Conservation (phyloP, 2,329 filamentous ascomycete genomes). For the Colletotrichum coccodes region DNA sequence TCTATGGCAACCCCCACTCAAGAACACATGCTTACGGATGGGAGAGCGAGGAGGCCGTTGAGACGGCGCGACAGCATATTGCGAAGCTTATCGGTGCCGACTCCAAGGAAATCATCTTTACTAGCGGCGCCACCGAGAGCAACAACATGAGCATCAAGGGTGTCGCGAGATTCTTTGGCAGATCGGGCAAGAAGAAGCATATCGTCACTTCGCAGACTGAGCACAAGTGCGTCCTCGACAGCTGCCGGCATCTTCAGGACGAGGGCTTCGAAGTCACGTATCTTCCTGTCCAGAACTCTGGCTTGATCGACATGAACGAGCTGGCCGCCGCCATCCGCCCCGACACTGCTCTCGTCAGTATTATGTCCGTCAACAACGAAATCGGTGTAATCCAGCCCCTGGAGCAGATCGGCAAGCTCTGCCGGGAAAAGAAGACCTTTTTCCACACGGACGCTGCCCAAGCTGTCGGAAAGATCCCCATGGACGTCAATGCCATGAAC, state of each 20-base stretch:
- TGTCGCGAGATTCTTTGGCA: conserved; percentile 93
- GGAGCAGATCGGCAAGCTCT: conserved; percentile 92
- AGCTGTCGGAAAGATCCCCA: conserved; percentile 96
- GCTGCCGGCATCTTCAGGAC: conserved; percentile 94
- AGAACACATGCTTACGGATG: conserved; percentile 98
- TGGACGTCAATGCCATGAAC: conserved; percentile 98
- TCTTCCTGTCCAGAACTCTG: conserved; percentile 86
- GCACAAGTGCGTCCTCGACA: conserved; percentile 98
- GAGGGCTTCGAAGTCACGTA: conserved; percentile 99
- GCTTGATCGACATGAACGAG: conserved; percentile 85
- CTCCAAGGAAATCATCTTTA: conserved; percentile 98
- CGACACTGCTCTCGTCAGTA: conserved; percentile 91
- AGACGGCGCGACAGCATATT: conserved; percentile 85
- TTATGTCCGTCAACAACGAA: conserved; percentile 99
- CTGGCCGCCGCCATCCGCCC: conserved; percentile 90
- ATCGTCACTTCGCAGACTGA: conserved; percentile 98
- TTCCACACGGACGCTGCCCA: conserved; percentile 98
- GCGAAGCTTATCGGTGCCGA: conserved; percentile 92
- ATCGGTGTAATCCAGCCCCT: conserved; percentile 99
- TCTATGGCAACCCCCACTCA: conserved; percentile 97
- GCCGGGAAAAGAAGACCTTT: conserved; percentile 91
- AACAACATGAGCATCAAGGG: conserved; percentile 99
- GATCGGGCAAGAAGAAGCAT: conserved; percentile 96
- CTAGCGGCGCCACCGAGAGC: conserved; percentile 96
- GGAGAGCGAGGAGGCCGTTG: conserved; percentile 96